Base-by-base conservation (phyloP, 2,329 filamentous ascomycete genomes). In the Cercospora berteroae region DNA sequence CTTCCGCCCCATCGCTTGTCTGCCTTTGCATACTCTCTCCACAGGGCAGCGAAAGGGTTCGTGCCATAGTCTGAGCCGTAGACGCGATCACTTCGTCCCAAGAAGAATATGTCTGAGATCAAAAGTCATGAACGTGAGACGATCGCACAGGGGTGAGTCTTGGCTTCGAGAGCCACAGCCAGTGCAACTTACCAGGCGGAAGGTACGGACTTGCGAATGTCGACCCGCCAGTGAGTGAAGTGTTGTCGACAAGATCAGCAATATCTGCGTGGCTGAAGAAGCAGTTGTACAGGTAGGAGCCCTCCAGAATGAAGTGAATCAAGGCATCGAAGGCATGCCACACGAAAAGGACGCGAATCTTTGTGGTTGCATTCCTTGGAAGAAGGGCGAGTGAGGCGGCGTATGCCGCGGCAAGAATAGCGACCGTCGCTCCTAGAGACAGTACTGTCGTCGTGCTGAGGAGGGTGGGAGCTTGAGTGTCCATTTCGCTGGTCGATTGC, bases 311-410 rank as follows among this genome's bases (percentile, higher is more conserved):
- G 80, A 96, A 88, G 82, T 99, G 95, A 75, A 94, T 94, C 52
- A 97, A 86, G 33, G 92, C 92, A 79, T 97, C 94, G 81, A 96
- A 96, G 42, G 92, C 86, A 82, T 97, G 94, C 94, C 94, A 97
- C 81, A 96, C 87, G 85, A 97, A 97, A 71, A 97, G 88, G 77
- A 91, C 82, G 69, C 93, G 92, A 65, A 85, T 84, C 61, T 88
- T 86, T 42, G 81, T 77, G 1, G 86, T 80, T 10, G 82, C 75
- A 23, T 80, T 76, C 18, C 81, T 77, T 4, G 89, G 86, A 27
- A 90, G 83, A 9, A 85, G 77, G 50, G 75, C 74, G 18, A 80
- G 74, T 50, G 85, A 85, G 62, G 82, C 78, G 31, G 80, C 29
- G 75, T 85, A 86, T 58, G 87, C 86, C 63, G 81, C 77, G 25